These are phyloP conservation scores for Penicillium samsonianum DNA, from an alignment of 495 filamentous ascomycete genomes.

Conservation along the genomic window DNA sequence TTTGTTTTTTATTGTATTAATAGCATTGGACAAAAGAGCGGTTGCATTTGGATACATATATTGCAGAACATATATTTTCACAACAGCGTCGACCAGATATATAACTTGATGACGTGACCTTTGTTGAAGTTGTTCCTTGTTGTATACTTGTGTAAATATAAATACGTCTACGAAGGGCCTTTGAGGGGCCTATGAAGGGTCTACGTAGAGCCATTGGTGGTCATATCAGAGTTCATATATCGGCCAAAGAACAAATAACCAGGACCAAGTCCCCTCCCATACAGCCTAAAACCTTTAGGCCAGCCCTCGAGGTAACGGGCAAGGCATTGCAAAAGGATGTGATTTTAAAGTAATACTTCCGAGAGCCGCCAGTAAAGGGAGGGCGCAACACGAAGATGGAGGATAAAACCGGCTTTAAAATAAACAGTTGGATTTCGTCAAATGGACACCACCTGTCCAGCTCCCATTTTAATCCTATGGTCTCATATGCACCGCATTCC, in stretches of 20 bases:
- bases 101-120: neutral
- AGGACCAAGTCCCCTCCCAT: constrained; percentile 2
- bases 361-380: constrained; percentile 31
- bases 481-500: constrained; percentile 36
- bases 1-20: constrained; percentile 6
- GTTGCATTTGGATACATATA: neutral
- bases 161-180: neutral
- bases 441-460: constrained; percentile 24
- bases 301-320: neutral
- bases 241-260: constrained; percentile 2
- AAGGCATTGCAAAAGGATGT: constrained; percentile 20
- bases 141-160: neutral
- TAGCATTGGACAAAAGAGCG: neutral
- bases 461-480: constrained; percentile 30
- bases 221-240: constrained; percentile 16
- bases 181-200: neutral
- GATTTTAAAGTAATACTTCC: constrained; percentile 28
- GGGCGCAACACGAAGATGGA: constrained; percentile 31
- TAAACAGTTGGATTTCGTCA: constrained; percentile 35
- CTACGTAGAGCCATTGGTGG: constrained; percentile 5
- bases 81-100: neutral
- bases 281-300: constrained; percentile 2
- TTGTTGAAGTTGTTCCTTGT: neutral
- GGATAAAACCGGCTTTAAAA: constrained; percentile 33
- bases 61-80: neutral